Base-by-base conservation (phyloP, 2,329 filamentous ascomycete species). In the Colletotrichum navitas region DNA sequence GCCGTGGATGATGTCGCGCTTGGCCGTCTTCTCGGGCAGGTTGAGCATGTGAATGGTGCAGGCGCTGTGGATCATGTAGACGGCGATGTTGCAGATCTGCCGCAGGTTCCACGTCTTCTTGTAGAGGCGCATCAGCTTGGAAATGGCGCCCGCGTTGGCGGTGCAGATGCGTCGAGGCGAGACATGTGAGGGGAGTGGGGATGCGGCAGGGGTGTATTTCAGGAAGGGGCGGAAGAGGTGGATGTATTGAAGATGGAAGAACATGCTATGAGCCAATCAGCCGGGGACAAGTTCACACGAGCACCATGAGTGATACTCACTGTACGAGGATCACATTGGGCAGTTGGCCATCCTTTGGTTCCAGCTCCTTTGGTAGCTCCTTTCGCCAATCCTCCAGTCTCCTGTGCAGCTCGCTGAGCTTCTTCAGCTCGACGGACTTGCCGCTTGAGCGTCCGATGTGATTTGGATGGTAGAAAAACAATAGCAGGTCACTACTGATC, bases 21-120 rank as follows among this genome's bases (percentile, higher is more conserved):
- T 92, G 5, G 96, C 94, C 39, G 93, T 96, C 83, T 96, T 97
- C 76, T 98, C 95, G 0, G 95, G 95, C 1, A 98, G 85, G 75
- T 98, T 98, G 45, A 99, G 89, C 26, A 99, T 84, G 77, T 98
- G 96, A 49, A 98, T 97, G 0, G 94, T 98, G 79, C 94, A 97
- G 39, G 96, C 95, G 5, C 94, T 96, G 80, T 98, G 95, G 0
- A 93, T 88, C 82, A 98, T 98, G 80, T 99, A 99, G 0, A 98
- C 94, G 3, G 93, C 95, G 76, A 98, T 94, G 78, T 98, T 98
- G 83, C 94, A 97, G 43, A 99, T 97, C 79, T 98, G 95, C 5
- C 94, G 91, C 16, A 98, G 83, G 12, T 95, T 94, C 80, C 97
- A 97, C 1, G 92, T 92, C 75, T 95, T 94, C 80, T 97, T 98